Base-by-base conservation (phyloP, 148 eudicot genomes). In the Linanthus parryae region DNA sequence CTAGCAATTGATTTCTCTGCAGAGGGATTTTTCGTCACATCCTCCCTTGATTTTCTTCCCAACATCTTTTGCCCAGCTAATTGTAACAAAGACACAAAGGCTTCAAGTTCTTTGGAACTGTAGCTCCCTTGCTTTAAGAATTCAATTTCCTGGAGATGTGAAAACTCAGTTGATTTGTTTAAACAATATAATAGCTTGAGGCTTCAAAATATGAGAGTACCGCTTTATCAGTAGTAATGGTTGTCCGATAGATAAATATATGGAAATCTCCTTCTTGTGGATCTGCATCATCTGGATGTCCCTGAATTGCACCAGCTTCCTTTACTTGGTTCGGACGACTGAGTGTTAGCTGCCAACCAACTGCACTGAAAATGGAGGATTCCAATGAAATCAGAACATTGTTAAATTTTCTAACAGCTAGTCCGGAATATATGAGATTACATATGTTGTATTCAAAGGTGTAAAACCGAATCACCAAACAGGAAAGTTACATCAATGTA, bases 311-410 rank as follows among this genome's bases (percentile, higher is more conserved):
- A 63, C 25, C 66, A 51, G 31, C 47, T 65, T 65, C 63, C 44
- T 65, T 73, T 35, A 63, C 70, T 46, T 54, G 56, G 39, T 45
- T 43, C 34, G 88, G 96, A 38, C 55, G 73, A 58, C 66, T 78
- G 50, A 94, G 81, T 28, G 84, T 67, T 37, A 94, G 59, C 67
- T 94, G 96, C 99, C 99, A 88, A 39, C 95, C 96, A 73, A 84
- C 94, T 61, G 91, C 74, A 67, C 99, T 94, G 84, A 28, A 69
- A 44, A 22, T n/a, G 59, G 29, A 43, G 62, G 36, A 50, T 11
- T 58, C 28, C 38, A 13, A 61, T 27, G 7, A 29, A 21, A 0
- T 23, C 36, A 27, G 27, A 25, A 16, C 7, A 12, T 28, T n/a
- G n/a, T n/a, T n/a, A n/a, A n/a, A n/a, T n/a, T n/a, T n/a, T n/a